These are phyloP conservation scores for Thymus mandschuricus DNA, from an alignment of 257 asterid genomes.

Conservation along the genomic window DNA sequence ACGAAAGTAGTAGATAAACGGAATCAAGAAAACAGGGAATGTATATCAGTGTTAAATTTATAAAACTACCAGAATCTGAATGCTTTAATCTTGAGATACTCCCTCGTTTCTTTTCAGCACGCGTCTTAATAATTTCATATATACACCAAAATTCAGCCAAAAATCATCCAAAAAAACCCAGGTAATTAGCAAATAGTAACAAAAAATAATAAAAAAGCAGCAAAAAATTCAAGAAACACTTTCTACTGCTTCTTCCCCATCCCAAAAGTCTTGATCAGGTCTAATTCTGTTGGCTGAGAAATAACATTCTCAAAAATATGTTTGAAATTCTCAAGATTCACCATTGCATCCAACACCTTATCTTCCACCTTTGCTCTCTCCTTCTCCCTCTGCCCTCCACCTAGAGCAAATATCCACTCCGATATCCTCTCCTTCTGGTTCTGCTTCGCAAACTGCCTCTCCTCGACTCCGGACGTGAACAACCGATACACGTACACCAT, in stretches of 20 bases:
- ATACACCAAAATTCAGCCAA: too few species aligned
- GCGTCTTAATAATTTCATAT: too few species aligned
- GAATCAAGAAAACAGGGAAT: too few species aligned
- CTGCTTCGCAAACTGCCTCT: constrained; percentile 38
- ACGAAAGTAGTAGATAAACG: too few species aligned
- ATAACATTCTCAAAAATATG: constrained; percentile 47
- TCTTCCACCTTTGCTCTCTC: too few species aligned
- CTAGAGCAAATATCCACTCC: constrained; percentile 43
- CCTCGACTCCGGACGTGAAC: constrained; percentile 53
- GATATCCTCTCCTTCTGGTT: constrained; percentile 48
- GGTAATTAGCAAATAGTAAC: too few species aligned
- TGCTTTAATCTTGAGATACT: too few species aligned
- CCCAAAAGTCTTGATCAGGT: constrained; percentile 38
- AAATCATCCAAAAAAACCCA: too few species aligned
- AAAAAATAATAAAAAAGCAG: too few species aligned
- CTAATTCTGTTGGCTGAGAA: constrained; percentile 52
- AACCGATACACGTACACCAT: constrained; percentile 56
- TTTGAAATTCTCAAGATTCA: constrained; percentile 17
- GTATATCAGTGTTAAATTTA: too few species aligned
- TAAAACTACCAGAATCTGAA: too few species aligned
- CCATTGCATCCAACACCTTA: constrained; percentile 44
- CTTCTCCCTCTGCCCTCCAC: constrained; percentile 34
- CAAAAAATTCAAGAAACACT: neutral
- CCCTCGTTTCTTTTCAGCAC: too few species aligned
- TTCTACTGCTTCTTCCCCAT: neutral